phyloP scores from a whole-genome alignment of 2,329 filamentous ascomycete species.

The Apiospora rasikravindrae region DNA sequence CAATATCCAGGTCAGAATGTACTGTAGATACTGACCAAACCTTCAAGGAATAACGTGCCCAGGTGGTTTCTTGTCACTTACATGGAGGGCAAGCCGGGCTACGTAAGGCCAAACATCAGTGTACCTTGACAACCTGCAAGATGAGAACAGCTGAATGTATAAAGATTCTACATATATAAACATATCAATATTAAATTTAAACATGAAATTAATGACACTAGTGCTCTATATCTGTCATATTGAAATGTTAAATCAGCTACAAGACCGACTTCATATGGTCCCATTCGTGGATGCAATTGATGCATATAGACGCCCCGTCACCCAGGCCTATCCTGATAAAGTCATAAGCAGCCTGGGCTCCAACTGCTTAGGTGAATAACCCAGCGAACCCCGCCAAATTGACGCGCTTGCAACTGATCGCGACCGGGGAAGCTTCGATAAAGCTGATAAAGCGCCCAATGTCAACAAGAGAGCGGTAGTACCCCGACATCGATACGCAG shows the following conservation, averaged over 20 bases:
- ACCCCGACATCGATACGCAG: background rate
- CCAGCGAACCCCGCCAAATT: constrained; percentile 9
- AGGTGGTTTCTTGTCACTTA: background rate
- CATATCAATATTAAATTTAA: background rate
- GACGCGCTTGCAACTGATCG: constrained; percentile 4
- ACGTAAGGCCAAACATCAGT: background rate
- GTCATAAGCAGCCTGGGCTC: background rate
- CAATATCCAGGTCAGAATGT: background rate
- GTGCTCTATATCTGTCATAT: background rate
- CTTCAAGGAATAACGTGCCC: background rate
- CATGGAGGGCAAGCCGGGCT: background rate
- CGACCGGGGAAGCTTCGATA: constrained; percentile 9
- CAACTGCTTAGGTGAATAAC: background rate
- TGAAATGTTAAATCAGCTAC: background rate
- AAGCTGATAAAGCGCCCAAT: constrained; percentile 10
- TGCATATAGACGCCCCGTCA: background rate
- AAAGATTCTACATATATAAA: background rate
- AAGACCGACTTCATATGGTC: background rate
- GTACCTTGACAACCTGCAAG: background rate
- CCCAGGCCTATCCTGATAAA: background rate
- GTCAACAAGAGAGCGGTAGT: constrained; percentile 1
- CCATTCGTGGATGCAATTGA: background rate
- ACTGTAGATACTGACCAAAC: background rate
- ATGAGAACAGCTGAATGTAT: background rate
- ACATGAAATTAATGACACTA: background rate